Base-by-base conservation (phyloP, 2,329 filamentous ascomycete species). In the Epichloe sp. region DNA sequence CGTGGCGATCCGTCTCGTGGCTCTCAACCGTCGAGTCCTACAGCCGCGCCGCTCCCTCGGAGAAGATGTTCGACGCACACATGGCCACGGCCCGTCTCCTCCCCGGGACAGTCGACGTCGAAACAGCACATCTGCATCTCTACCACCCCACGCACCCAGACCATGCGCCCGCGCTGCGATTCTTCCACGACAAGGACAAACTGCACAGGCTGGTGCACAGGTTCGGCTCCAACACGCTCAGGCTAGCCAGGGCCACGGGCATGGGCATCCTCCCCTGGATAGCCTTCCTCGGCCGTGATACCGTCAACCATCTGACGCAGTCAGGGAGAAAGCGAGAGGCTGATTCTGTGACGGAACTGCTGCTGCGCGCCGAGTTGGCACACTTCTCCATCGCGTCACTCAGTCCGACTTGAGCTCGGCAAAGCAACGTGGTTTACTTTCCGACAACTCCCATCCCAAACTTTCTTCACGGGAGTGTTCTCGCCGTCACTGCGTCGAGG, bases 71-170 rank as follows among this genome's bases (percentile, higher is more conserved):
- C 50, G 75, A 81, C 52, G 63, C 68, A 0, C 80, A 80, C 53
- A 66, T 75, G 38, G 66, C 69, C 41, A 67, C 77, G 4, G 73
- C 72, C 21, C 62, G 69, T 47, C 66, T 65, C 15, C 62, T 74
- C 15, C 14, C 56, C 5, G 58, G 58, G 23, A 62, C 66, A 1
- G 61, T 73, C 38, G 59, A 60, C 7, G 60, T 79, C 7, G 72
- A 78, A 47, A 66, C 68, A 35, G 77, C 78, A 0, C 78, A 81
- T 55, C 65, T 82, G 3, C 68, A 74, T 31, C 66, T 82, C 2
- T 68, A 76, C 52, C 78, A 81, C 57, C 78, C 78, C 0, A 72
- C 72, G 0, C 65, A 66, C 2, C 78, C 78, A 0, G 68, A 70
- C 26, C 68, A 73, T 21, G 61, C 65, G 2, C 67, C 68, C 1